Conservation (phyloP, 163 green algal species). For the Coccomyxa subellipsoidea region DNA sequence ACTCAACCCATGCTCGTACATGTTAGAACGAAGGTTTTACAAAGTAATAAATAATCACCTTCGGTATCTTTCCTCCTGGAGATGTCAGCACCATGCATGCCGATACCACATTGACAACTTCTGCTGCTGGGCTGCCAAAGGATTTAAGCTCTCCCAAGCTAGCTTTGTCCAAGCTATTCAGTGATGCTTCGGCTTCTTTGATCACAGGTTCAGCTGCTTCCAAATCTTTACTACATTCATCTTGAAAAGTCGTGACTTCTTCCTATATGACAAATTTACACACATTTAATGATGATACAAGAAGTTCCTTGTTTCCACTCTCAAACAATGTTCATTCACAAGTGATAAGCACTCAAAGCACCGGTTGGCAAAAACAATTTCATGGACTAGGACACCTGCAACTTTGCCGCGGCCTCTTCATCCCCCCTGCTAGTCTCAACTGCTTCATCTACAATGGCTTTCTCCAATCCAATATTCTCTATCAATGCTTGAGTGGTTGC, state of each 20-base stretch:
- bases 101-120: constrained; percentile 79
- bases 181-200: constrained; percentile 78
- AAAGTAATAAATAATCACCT: too few species aligned
- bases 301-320: not conserved
- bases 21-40: too few species aligned
- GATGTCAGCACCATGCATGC: constrained; percentile 88
- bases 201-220: constrained; percentile 89
- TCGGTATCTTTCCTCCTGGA: constrained; percentile 81
- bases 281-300: too few species aligned
- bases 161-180: constrained; percentile 89
- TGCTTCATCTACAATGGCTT: constrained; percentile 83
- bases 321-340: constrained; percentile 7
- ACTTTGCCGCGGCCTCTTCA: constrained; percentile 74
- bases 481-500: constrained; percentile 84
- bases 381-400: too few species aligned
- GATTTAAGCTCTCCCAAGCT: constrained; percentile 91
- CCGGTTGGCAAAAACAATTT: too few species aligned
- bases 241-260: constrained; percentile 75
- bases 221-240: constrained; percentile 80
- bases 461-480: constrained; percentile 84
- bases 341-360: too few species aligned
- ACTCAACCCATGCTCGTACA: too few species aligned
- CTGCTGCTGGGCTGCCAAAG: constrained; percentile 82
- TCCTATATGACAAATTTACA: constrained; percentile 17
- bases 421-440: constrained; percentile 76